These are phyloP conservation scores for Penicillium antarcticum DNA, from an alignment of 495 filamentous ascomycete species.

Conservation along the genomic window DNA sequence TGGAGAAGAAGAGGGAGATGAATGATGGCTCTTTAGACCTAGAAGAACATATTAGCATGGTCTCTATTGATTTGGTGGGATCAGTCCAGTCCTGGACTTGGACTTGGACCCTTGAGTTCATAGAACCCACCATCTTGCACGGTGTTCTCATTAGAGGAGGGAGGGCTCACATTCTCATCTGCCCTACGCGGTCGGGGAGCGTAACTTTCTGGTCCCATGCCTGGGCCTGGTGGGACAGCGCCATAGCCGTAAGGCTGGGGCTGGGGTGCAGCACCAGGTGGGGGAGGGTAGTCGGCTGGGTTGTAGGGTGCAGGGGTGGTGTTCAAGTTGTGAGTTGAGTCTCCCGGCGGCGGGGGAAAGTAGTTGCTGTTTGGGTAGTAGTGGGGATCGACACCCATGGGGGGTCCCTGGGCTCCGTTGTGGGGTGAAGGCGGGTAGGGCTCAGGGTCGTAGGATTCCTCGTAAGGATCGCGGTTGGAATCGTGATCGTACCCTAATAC, in stretches of 20 bases:
- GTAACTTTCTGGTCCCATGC: constrained; percentile 37
- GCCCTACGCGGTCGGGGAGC: constrained; percentile 41
- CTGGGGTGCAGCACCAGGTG: constrained; percentile 40
- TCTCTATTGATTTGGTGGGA: too few relatives aligned
- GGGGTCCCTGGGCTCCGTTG: constrained; percentile 14
- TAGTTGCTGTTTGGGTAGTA: constrained; percentile 39
- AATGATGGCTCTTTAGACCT: constrained; percentile 23
- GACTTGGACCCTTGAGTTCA: constrained; percentile 10
- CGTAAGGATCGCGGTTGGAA: constrained; percentile 33
- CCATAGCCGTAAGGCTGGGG: constrained; percentile 44
- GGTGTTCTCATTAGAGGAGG: constrained; percentile 36
- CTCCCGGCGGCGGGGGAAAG: constrained; percentile 44
- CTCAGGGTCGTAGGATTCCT: constrained; percentile 43
- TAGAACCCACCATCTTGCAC: constrained; percentile 44
- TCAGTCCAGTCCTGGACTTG: too few relatives aligned
- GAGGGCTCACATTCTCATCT: constrained; percentile 56
- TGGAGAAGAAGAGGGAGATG: background rate
- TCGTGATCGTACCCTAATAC: constrained; percentile 36
- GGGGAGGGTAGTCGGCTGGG: constrained; percentile 45
- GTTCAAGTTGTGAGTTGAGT: constrained; percentile 29
- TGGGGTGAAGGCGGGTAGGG: constrained; percentile 35
- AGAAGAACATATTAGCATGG: too few relatives aligned
- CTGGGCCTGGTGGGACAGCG: constrained; percentile 29
- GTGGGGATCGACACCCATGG: constrained; percentile 22
- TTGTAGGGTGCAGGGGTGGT: constrained; percentile 31